A percentile compares a stretch with the other conserved stretches of the same genome.
Conservation (phyloP, 441 rosid species). For the Syzygium syzygioides region DNA sequence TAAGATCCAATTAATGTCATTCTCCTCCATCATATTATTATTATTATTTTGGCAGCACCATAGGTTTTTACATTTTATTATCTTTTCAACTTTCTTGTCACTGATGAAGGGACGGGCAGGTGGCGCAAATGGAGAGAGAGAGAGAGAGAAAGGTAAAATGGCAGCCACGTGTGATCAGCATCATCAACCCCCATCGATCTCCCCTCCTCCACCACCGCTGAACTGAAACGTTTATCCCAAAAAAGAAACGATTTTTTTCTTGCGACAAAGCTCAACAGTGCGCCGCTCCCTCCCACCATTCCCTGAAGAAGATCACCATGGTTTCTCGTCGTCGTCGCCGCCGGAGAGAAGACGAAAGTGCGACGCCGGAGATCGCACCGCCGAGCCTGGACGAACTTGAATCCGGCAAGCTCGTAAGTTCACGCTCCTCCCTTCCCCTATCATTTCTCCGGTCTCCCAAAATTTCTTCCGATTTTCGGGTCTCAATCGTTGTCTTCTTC, state of each 20-base stretch:
- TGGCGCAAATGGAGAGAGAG: too few relatives aligned
- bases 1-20: neutral
- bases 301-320: too few relatives aligned
- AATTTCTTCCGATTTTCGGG: neutral
- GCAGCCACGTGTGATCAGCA: neutral
- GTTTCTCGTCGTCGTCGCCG: neutral
- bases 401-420: neutral
- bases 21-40: too few relatives aligned
- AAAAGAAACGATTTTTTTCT: too few relatives aligned
- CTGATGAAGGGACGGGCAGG: neutral
- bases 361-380: neutral
- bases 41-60: fast-evolving
- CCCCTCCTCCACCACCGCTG: too few relatives aligned
- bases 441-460: neutral
- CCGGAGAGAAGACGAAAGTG: neutral
- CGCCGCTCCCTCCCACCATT: too few relatives aligned
- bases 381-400: neutral
- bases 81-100: fast-evolving
- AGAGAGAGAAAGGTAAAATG: too few relatives aligned
- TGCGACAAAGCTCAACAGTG: too few relatives aligned
- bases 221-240: too few relatives aligned
- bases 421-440: neutral
- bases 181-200: neutral
- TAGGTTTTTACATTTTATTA: neutral
- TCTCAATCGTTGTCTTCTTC: neutral